These are phyloP conservation scores for Phytopythium helicoides DNA, from an alignment of 352 stramenopile genomes.

Conservation along the genomic window DNA sequence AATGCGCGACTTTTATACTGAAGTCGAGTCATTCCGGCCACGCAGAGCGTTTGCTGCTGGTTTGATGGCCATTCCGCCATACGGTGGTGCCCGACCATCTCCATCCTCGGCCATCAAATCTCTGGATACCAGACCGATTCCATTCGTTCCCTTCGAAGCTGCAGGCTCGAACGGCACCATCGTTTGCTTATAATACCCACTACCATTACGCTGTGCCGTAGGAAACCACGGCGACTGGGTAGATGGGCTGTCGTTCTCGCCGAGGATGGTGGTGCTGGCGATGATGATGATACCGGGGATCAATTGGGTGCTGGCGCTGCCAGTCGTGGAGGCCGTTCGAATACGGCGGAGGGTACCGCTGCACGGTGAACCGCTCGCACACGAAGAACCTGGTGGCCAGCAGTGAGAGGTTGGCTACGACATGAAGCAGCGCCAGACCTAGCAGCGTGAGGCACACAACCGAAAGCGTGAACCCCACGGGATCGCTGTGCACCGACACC, in stretches of 20 bases:
- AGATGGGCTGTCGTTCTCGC: constrained; percentile 2
- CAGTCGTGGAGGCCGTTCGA: constrained; percentile 2
- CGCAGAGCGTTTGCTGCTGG: neutral
- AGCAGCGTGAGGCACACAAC: constrained; percentile 39
- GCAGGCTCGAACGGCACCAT: no score
- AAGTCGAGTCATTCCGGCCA: neutral
- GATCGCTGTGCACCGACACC: constrained; percentile 17
- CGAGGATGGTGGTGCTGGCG: constrained; percentile 11
- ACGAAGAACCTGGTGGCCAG: constrained; percentile 45
- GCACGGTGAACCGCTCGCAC: constrained; percentile 36
- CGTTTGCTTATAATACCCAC: no score
- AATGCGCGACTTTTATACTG: neutral
- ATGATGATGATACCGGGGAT: constrained; percentile 7
- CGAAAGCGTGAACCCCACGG: constrained; percentile 19
- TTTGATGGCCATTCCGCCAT: neutral
- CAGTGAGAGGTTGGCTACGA: constrained; percentile 37
- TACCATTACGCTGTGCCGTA: constrained; percentile 17
- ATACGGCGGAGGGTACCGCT: constrained; percentile 6
- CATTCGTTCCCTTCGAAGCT: no score
- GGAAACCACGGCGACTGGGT: constrained; percentile 9
- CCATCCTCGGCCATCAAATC: neutral
- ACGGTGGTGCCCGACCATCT: constrained; percentile 2
- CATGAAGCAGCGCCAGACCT: constrained; percentile 48
- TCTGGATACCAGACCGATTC: no score
- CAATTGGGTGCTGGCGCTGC: neutral